Percentiles rank a stretch among this genome's conserved stretches.
These are phyloP conservation scores for Bertia moriformis DNA, from an alignment of 2,329 filamentous ascomycete genomes.

Conservation along the genomic window DNA sequence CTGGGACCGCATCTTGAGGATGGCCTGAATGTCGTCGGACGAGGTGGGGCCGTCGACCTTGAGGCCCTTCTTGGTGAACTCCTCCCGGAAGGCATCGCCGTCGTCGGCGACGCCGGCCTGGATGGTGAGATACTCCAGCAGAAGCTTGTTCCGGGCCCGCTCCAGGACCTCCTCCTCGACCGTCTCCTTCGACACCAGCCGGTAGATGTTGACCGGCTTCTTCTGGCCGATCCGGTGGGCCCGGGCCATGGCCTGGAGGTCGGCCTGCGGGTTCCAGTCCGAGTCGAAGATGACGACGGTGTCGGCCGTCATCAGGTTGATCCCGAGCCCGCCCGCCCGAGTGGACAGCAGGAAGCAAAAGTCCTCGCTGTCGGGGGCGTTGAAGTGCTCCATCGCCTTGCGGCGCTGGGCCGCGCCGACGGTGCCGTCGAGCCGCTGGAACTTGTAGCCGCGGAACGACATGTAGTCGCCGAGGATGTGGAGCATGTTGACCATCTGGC, in stretches of 20 bases:
- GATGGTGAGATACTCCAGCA: conserved; percentile 94
- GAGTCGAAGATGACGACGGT: conserved; percentile 97
- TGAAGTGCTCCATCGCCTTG: conserved; percentile 95
- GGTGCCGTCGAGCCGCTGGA: conserved; percentile 87
- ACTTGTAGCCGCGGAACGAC: conserved; percentile 81
- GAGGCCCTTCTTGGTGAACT: conserved; percentile 65
- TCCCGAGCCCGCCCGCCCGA: conserved; percentile 88
- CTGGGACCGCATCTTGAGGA: conserved; percentile 93
- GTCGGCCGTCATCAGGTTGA: conserved; percentile 97
- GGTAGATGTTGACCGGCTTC: conserved; percentile 88
- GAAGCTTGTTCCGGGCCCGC: conserved; percentile 88
- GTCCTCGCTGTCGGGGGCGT: conserved; percentile 82
- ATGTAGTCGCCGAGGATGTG: conserved; percentile 93
- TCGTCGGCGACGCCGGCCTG: conserved; percentile 94
- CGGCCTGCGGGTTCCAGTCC: conserved; percentile 96
- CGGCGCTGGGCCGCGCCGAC: conserved; percentile 78
- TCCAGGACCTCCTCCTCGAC: conserved; percentile 97
- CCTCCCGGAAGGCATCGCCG: conserved; percentile 60
- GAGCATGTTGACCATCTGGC: conserved; percentile 98
- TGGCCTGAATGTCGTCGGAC: conserved; percentile 86
- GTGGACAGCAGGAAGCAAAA: conserved; percentile 95
- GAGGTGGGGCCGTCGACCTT: conserved; percentile 72
- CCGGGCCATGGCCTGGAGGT: conserved; percentile 94
- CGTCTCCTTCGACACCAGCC: conserved; percentile 92
- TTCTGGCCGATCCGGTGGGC: conserved; percentile 97